These are phyloP conservation scores for Spinacia oleracea DNA, from an alignment of 179 eudicot species.

Conservation along the genomic window DNA sequence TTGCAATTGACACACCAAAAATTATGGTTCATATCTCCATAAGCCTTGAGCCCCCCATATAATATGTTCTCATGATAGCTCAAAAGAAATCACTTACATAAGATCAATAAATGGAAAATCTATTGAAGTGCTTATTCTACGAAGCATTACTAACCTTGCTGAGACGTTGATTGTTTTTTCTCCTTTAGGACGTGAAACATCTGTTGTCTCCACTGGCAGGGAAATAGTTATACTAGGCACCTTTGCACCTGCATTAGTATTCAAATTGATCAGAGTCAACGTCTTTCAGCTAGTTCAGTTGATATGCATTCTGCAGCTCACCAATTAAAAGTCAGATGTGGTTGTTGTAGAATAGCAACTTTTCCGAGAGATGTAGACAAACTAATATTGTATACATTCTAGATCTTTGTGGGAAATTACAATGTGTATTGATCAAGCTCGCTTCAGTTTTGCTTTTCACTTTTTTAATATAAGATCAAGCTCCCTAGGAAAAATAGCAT, in stretches of 20 bases:
- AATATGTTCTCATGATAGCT: not conserved
- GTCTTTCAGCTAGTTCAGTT: not conserved
- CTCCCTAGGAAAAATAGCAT: not conserved
- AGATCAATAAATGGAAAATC: not conserved
- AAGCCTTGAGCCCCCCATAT: not conserved
- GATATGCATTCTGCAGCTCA: conserved; percentile 15
- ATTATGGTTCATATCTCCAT: conserved; percentile 3
- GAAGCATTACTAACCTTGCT: conserved; percentile 59
- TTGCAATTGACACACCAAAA: not conserved
- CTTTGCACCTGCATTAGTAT: conserved; percentile 64
- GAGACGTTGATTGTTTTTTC: conserved; percentile 65
- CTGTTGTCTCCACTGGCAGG: conserved; percentile 65
- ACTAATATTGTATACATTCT: not conserved
- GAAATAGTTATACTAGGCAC: conserved; percentile 66
- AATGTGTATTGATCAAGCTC: not conserved
- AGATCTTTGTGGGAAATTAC: not conserved
- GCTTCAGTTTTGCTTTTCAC: too few species aligned
- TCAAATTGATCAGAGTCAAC: conserved; percentile 12
- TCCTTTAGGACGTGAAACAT: conserved; percentile 50
- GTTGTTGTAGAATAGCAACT: not conserved
- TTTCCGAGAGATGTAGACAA: not conserved
- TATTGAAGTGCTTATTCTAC: not conserved
- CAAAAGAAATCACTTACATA: not conserved
- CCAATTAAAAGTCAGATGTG: not conserved
- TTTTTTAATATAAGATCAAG: too few species aligned